A percentile compares a stretch with the other conserved stretches of the same genome.
These are phyloP conservation scores for Plasmodium coatneyi DNA, from an alignment of 169 alveolate genomes.

Conservation along the genomic window DNA sequence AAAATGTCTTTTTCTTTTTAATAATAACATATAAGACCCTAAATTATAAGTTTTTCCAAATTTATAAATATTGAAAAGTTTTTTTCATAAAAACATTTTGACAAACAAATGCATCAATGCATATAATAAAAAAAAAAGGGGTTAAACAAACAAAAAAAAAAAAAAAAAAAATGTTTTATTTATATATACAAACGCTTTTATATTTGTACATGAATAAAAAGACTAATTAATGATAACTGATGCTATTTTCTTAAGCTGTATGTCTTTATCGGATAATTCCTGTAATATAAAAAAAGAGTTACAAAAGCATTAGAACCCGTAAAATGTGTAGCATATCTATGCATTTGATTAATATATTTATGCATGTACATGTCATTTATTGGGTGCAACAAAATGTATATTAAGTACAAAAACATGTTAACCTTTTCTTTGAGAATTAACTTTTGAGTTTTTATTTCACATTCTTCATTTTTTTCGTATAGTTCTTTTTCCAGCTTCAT, in stretches of 20 bases:
- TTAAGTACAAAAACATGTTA: slow-evolving; percentile 4
- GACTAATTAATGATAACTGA: slow-evolving; percentile 70
- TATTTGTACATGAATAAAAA: slow-evolving; percentile 6
- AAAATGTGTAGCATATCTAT: neutral
- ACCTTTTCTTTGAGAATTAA: slow-evolving; percentile 74
- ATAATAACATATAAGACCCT: slow-evolving; percentile 9
- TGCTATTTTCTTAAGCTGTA: slow-evolving; percentile 73
- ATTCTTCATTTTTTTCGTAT: slow-evolving; percentile 72
- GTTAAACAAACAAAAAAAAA: slow-evolving; percentile 26
- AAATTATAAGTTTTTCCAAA: slow-evolving; percentile 38
- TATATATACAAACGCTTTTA: neutral
- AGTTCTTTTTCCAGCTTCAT: slow-evolving; percentile 74
- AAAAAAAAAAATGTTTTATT: slow-evolving; percentile 33
- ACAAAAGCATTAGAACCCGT: neutral
- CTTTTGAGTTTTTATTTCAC: slow-evolving; percentile 74
- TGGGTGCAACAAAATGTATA: slow-evolving; percentile 3
- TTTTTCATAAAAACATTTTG: slow-evolving; percentile 47
- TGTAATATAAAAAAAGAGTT: slow-evolving; percentile 20
- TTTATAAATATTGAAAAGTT: slow-evolving; percentile 4
- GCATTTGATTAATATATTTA: neutral
- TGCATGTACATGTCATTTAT: neutral
- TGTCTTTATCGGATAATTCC: slow-evolving; percentile 73
- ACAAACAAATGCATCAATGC: slow-evolving; percentile 77
- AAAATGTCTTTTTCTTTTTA: slow-evolving; percentile 4
- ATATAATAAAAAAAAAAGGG: slow-evolving; percentile 37